Percentiles rank a stretch among this genome's conserved stretches.
Conservation (phyloP, 2,329 filamentous ascomycete species). For the Akanthomyces lecanii region DNA sequence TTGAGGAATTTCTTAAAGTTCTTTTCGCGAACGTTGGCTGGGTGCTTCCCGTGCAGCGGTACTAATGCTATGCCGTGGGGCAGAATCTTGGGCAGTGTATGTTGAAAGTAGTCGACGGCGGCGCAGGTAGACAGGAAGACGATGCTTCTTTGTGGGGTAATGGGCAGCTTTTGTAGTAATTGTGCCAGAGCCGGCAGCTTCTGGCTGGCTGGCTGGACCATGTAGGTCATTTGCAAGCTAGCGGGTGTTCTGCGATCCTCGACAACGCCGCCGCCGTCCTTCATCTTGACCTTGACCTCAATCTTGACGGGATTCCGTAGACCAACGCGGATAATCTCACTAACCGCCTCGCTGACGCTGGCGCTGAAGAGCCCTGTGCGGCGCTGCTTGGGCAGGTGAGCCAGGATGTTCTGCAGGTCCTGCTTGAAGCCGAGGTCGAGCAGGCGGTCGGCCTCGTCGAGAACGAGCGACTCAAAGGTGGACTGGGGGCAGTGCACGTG, state of each 20-base stretch:
- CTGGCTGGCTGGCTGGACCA: constrained; percentile 68
- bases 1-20: constrained; percentile 80
- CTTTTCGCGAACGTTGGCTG: constrained; percentile 78
- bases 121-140: constrained; percentile 92
- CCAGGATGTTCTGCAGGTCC: constrained; percentile 80
- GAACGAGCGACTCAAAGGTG: constrained; percentile 84
- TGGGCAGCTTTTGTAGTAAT: constrained; percentile 65
- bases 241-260: constrained; percentile 87
- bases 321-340: constrained; percentile 87
- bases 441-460: constrained; percentile 91
- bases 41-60: constrained; percentile 87
- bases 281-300: constrained; percentile 80
- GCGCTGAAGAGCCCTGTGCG: constrained; percentile 93
- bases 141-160: constrained; percentile 77
- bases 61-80: constrained; percentile 65
- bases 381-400: constrained; percentile 83
- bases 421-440: constrained; percentile 92
- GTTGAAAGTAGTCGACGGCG: constrained; percentile 89
- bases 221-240: constrained; percentile 86
- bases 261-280: constrained; percentile 60
- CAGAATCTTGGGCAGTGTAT: constrained; percentile 70
- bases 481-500: constrained; percentile 85
- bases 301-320: constrained; percentile 93
- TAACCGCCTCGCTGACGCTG: constrained; percentile 90
- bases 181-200: constrained; percentile 73